Conservation (phyloP, 1,139 yeast genomes). For the Suhomyces taliae region DNA sequence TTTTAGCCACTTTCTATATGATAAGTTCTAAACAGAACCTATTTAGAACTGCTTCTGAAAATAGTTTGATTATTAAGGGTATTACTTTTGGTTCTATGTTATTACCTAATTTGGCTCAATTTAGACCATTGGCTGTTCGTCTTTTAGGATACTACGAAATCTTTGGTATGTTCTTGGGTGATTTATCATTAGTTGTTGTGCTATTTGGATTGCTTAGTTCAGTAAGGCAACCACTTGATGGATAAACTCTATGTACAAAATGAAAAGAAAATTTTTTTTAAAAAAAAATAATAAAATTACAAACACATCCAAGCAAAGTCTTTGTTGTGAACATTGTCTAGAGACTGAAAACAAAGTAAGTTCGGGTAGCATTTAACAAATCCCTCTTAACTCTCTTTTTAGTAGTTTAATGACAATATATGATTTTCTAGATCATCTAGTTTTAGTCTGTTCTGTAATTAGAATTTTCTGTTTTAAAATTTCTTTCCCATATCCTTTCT, state of each 20-base stretch:
- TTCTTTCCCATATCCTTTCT: constrained; percentile 36
- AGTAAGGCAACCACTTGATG: constrained; percentile 3
- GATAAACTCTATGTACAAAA: constrained; percentile 1
- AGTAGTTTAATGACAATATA: too few relatives aligned
- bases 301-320: too few relatives aligned
- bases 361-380: too few relatives aligned
- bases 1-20: constrained; percentile 37
- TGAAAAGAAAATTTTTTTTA: background rate
- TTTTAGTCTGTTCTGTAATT: too few relatives aligned
- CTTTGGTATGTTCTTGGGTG: constrained; percentile 38
- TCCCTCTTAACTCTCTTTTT: too few relatives aligned
- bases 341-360: too few relatives aligned
- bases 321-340: too few relatives aligned
- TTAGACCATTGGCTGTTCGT: constrained; percentile 30
- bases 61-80: constrained; percentile 30
- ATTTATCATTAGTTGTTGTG: constrained; percentile 38
- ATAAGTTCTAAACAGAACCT: constrained; percentile 28
- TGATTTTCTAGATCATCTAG: too few relatives aligned
- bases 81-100: constrained; percentile 36
- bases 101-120: constrained; percentile 35
- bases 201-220: constrained; percentile 41
- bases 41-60: constrained; percentile 25
- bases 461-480: constrained; percentile 8
- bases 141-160: constrained; percentile 41
- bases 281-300: too few relatives aligned